phyloP scores from a whole-genome alignment of 2,329 filamentous ascomycete species.

The Paraconiothyrium brasiliense region DNA sequence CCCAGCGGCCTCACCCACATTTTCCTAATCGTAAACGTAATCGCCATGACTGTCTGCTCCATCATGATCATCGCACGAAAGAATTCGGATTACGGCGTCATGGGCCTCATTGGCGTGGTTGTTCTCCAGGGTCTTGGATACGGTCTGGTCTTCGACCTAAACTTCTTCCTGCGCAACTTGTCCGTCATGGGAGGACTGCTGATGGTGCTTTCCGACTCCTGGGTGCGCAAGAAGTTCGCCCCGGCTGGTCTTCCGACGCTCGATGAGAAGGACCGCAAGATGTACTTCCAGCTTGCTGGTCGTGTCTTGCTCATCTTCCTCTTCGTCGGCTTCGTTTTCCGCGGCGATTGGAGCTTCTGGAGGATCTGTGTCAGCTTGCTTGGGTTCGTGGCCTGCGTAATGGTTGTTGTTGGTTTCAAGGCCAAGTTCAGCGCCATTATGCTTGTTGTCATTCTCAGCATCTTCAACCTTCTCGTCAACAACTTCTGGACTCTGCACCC shows the following conservation, averaged over 20 bases:
- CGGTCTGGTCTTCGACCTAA: constrained; percentile 97
- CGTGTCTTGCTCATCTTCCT: constrained; percentile 96
- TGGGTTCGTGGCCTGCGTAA: constrained; percentile 90
- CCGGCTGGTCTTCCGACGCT: constrained; percentile 93
- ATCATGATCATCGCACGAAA: constrained; percentile 88
- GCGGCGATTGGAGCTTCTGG: constrained; percentile 90
- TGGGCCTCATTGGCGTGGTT: constrained; percentile 88
- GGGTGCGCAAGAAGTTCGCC: constrained; percentile 96
- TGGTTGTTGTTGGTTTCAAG: constrained; percentile 99
- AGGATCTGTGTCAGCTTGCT: constrained; percentile 84
- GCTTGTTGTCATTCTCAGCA: constrained; percentile 90
- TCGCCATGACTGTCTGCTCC: constrained; percentile 86
- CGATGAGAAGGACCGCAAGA: constrained; percentile 99
- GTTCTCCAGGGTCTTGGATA: constrained; percentile 95
- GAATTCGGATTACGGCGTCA: constrained; percentile 91
- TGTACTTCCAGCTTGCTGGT: constrained; percentile 99
- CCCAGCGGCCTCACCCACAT: constrained; percentile 87
- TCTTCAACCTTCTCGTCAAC: constrained; percentile 98
- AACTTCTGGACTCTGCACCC: constrained; percentile 99
- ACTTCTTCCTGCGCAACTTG: constrained; percentile 99
- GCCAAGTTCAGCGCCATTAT: constrained; percentile 98
- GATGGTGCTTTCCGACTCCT: constrained; percentile 98
- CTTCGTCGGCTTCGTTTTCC: constrained; percentile 96
- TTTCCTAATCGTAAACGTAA: constrained; percentile 89
- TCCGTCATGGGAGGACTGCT: constrained; percentile 96